These are phyloP conservation scores for Xanthoconium separans DNA, from an alignment of 1,284 basidiomycete species.

Conservation along the genomic window DNA sequence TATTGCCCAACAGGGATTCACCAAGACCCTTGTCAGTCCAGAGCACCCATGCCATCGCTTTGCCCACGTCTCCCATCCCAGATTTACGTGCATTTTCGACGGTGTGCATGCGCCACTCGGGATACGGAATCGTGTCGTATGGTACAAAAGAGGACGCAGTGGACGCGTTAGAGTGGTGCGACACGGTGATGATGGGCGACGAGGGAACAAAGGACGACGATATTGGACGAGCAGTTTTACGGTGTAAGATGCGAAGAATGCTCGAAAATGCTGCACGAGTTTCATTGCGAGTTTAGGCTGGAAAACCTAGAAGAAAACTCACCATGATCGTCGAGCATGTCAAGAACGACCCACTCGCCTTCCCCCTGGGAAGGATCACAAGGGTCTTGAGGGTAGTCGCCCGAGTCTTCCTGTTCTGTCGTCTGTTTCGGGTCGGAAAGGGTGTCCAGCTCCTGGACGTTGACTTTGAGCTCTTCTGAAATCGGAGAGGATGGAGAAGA, in stretches of 20 bases:
- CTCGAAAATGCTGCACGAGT: constrained; percentile 46
- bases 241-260: constrained; percentile 60
- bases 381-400: neutral
- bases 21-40: constrained; percentile 33
- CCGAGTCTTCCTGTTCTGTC: neutral
- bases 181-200: constrained; percentile 27
- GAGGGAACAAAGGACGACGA: constrained; percentile 47
- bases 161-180: constrained; percentile 8
- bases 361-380: constrained; percentile 10
- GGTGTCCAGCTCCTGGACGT: constrained; percentile 10
- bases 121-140: constrained; percentile 50
- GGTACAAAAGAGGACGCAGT: constrained; percentile 11
- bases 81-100: constrained; percentile 50
- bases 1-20: constrained; percentile 22
- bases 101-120: constrained; percentile 57
- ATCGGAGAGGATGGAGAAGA: constrained; percentile 30
- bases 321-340: constrained; percentile 57
- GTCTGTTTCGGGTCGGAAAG: neutral
- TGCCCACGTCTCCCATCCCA: constrained; percentile 53
- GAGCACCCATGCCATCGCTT: constrained; percentile 49
- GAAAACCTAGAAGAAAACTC: neutral
- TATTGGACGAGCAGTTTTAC: constrained; percentile 43
- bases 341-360: constrained; percentile 57
- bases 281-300: neutral
- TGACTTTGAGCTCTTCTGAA: constrained; percentile 21